Percentiles rank a stretch among this genome's conserved stretches.
These are phyloP conservation scores for Phytophthora cryptogea DNA, from an alignment of 352 stramenopile species.

Conservation along the genomic window DNA sequence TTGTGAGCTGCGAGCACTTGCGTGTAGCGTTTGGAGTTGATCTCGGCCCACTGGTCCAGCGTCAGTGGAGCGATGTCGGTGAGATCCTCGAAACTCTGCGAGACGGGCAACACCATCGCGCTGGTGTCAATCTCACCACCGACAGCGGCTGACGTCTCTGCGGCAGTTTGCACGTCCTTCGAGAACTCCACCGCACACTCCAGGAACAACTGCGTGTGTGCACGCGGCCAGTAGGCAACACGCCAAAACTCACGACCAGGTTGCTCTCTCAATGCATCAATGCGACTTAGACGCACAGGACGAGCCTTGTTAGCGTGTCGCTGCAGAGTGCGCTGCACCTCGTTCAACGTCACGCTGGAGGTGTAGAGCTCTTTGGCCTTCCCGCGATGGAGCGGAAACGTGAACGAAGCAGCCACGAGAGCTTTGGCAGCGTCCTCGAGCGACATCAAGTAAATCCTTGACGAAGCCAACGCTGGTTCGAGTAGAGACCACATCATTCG, in stretches of 20 bases:
- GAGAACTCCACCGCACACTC: constrained; percentile 53
- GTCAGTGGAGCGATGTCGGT: constrained; percentile 55
- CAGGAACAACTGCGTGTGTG: constrained; percentile 49
- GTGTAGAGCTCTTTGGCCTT: constrained; percentile 57
- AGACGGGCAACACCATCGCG: constrained; percentile 34
- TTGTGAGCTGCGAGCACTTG: constrained; percentile 36
- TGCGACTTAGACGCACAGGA: constrained; percentile 40
- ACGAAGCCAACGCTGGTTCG: constrained; percentile 44
- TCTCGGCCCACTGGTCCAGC: constrained; percentile 57
- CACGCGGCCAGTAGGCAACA: constrained; percentile 57
- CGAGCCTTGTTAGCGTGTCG: constrained; percentile 40
- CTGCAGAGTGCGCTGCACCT: constrained; percentile 49
- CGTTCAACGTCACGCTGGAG: constrained; percentile 42
- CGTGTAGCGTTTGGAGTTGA: constrained; percentile 55
- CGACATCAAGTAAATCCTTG: constrained; percentile 56
- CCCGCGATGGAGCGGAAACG: constrained; percentile 58
- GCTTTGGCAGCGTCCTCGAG: constrained; percentile 62
- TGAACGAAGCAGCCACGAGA: constrained; percentile 50
- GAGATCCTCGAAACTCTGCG: constrained; percentile 64
- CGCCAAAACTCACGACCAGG: constrained; percentile 54
- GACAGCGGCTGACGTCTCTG: constrained; percentile 16
- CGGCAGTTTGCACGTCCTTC: constrained; percentile 32
- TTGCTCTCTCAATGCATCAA: constrained; percentile 49
- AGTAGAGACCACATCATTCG: constrained; percentile 49
- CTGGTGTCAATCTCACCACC: constrained; percentile 23